Evolutionary conservation across 2,329 filamentous ascomycete genomes (phyloP).

Genomic region (Pseudocercospora eumusae): DNA sequence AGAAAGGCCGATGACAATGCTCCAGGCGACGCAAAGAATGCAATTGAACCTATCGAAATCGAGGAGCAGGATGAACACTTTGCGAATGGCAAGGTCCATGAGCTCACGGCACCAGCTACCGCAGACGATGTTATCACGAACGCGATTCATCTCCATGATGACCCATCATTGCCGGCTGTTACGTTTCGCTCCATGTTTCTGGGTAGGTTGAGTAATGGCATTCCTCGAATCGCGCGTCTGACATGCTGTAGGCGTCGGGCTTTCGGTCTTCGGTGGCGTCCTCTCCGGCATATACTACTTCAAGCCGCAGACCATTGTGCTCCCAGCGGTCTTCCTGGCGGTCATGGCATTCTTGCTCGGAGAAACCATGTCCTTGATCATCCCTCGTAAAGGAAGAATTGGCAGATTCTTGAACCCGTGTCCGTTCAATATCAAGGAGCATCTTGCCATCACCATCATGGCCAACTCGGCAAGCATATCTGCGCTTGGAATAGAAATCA

Average conservation of each 20-base stretch:
- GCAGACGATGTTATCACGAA: neutral
- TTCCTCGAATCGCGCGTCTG: neutral
- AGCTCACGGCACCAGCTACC: slow-evolving; percentile 3
- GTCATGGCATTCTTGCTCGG: slow-evolving; percentile 8
- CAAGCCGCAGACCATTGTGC: slow-evolving; percentile 2
- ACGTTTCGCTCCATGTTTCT: slow-evolving; percentile 2
- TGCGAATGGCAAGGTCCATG: slow-evolving; percentile 1
- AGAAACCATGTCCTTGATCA: neutral
- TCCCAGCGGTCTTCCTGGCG: neutral
- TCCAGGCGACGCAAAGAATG: neutral
- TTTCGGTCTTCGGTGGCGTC: slow-evolving; percentile 3
- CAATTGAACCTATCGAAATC: neutral
- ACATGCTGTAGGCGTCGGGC: neutral
- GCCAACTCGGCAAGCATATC: slow-evolving; percentile 52
- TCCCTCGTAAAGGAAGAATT: slow-evolving; percentile 1
- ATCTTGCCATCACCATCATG: slow-evolving; percentile 64
- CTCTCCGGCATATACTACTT: slow-evolving; percentile 12
- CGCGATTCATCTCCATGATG: slow-evolving; percentile 3
- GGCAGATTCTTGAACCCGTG: slow-evolving; percentile 51
- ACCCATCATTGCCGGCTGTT: neutral
- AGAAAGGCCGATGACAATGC: neutral
- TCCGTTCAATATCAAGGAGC: slow-evolving; percentile 64
- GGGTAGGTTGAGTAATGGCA: neutral
- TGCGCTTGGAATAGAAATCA: slow-evolving; percentile 6
- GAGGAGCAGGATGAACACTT: neutral